phyloP scores from a whole-genome alignment of 306 rosid genomes.

The Castanea mollissima region DNA sequence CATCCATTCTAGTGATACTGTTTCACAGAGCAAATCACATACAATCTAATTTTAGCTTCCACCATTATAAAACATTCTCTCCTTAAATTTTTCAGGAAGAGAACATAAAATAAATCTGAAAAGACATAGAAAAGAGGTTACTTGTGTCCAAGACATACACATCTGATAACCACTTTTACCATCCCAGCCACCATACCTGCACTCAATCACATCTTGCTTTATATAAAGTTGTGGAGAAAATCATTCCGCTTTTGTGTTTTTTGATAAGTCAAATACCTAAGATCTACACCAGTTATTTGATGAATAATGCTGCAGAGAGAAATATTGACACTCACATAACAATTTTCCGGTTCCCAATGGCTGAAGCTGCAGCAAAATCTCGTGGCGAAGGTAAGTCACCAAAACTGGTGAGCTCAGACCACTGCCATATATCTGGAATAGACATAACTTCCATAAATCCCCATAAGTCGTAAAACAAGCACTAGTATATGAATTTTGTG shows the following conservation, averaged over 20 bases:
- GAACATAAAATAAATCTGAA: neutral
- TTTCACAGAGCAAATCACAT: conserved; percentile 22
- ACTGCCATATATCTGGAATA: conserved; percentile 91
- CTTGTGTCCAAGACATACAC: conserved; percentile 94
- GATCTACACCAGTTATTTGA: neutral
- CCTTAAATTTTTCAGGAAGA: neutral
- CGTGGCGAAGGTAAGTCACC: conserved; percentile 94
- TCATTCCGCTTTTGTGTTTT: neutral
- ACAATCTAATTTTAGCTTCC: conserved; percentile 22
- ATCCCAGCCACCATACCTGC: conserved; percentile 99
- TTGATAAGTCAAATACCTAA: neutral
- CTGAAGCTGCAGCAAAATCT: conserved; percentile 93
- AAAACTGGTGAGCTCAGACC: conserved; percentile 93
- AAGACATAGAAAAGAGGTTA: conserved; percentile 33
- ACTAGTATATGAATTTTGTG: conserved; percentile 1
- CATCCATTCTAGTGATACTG: conserved; percentile 93
- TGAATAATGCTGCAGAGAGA: conserved; percentile 1
- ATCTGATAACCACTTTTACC: conserved; percentile 96
- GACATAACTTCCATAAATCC: conserved; percentile 17
- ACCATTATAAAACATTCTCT: conserved; percentile 5
- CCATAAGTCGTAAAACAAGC: neutral
- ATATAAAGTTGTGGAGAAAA: conserved; percentile 15
- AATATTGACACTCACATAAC: conserved; percentile 58
- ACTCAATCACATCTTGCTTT: conserved; percentile 23
- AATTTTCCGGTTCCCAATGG: conserved; percentile 85